phyloP scores from a whole-genome alignment of 1,139 yeast species.

The Kodamaea arcana region DNA sequence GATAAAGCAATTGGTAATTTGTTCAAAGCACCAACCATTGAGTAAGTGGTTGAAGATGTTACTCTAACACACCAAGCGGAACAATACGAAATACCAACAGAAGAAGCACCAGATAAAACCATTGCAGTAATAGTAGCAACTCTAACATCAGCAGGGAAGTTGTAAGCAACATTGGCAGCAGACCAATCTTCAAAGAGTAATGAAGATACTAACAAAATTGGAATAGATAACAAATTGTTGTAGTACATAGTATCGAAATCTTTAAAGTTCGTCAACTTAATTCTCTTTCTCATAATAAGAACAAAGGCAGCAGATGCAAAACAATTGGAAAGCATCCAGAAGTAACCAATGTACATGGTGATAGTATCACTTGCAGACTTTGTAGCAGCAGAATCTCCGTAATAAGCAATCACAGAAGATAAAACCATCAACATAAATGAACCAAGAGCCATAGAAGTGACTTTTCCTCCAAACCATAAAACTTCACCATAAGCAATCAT shows the following conservation, averaged over 20 bases:
- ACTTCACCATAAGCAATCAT: constrained; percentile 98
- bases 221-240: constrained; percentile 90
- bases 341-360: constrained; percentile 73
- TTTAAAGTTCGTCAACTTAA: constrained; percentile 92
- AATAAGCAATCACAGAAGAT: constrained; percentile 89
- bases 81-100: constrained; percentile 96
- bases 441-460: constrained; percentile 83
- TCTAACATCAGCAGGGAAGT: constrained; percentile 75
- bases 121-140: constrained; percentile 70
- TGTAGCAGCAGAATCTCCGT: constrained; percentile 55
- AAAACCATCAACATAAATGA: constrained; percentile 89
- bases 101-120: constrained; percentile 87
- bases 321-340: constrained; percentile 97
- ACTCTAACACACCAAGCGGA: constrained; percentile 99
- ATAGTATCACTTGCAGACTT: constrained; percentile 29
- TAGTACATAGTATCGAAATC: constrained; percentile 98
- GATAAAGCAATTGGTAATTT: constrained; percentile 95
- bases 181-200: constrained; percentile 91
- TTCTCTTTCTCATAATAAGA: constrained; percentile 92
- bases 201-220: constrained; percentile 75
- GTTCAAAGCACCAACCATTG: constrained; percentile 98
- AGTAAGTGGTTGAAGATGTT: constrained; percentile 95
- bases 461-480: constrained; percentile 92
- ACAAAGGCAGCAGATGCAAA: constrained; percentile 92
- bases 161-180: constrained; percentile 61